Base-by-base conservation (phyloP, 202 grass and related monocot species). In the Saccharum hybrid region DNA sequence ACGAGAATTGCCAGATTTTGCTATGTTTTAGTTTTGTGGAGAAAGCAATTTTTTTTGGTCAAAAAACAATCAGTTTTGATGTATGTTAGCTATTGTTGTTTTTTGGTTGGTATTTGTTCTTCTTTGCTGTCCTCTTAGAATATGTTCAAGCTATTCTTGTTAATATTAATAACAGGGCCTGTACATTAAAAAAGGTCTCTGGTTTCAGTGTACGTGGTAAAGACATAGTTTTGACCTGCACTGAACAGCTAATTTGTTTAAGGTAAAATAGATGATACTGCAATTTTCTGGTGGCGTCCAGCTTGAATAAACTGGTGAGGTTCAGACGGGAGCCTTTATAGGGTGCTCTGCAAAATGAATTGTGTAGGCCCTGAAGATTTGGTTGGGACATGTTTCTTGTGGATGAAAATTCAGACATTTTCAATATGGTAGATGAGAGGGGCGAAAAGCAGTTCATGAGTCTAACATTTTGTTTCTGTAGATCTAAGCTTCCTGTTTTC, bases 1-100 rank as follows among this genome's bases (percentile, higher is more conserved):
- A 78, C 0, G 34, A 52, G 26, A 63, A 64, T 85, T 81, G 19
- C 26, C 23, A 19, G 42, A 56, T 76, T 66, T 78, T 78, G 28
- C 30, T 34, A 63, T 22, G 15, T 39, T 79, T 72, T 70, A 56
- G 43, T 56, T 7, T 16, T 34, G 16, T 22, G 9, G 23, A 4
- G 2, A 30, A 67, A 48, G 4, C 6, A 73, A 19, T 12, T 34
- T 7, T 12, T n/a, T 22, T 7, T 39, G 18, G 37, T 23, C 5
- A 26, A 61, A 23, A 21, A 73, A 48, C 9, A 74, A 38, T 9
- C 66, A 31, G 2, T 8, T 78, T 72, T 77, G 54, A 43, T 15
- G 7, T 34, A 15, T 52, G 16, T 6, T 62, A 28, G 43, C 1
- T 43, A 1, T n/a, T 48, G 9, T 15, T 7, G 11, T 23, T 38